Evolutionary conservation across 1,284 basidiomycete genomes (phyloP), one percentile per base, ranked within the genome.

Genomic region (Ceratobasidium sp.): DNA sequence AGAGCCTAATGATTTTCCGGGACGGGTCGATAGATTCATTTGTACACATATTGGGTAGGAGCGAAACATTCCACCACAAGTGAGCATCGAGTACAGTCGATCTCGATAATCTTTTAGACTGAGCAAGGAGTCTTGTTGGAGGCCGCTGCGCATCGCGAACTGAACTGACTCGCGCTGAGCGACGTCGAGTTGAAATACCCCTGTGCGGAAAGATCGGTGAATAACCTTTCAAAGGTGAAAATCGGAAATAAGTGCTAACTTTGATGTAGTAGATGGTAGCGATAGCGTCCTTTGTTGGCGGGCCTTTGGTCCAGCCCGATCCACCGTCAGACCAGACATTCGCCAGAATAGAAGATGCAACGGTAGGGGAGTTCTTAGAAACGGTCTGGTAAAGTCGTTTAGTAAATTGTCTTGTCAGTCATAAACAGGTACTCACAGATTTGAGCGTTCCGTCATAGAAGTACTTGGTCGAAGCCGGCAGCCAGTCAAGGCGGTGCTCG

Each of bases 401-500:
- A 46, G 38, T 10, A 60, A n/a, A 3, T 35, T 3, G 41, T 33
- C 44, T 16, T 50, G 33, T 20, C 23, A 12, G 20, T 14, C 14
- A 23, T 1, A 3, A n/a, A 52, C 1, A 8, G 5, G 7, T 3
- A 74, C 73, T 35, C 52, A 79, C 77, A 18, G 46, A 38, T 20
- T 77, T 80, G 33, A 70, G 68, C 10, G 60, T 35, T 48, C 77
- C 78, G 62, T 81, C 77, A 52, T 78, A 78, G 69, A 76, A 81
- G 54, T 76, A 81, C 23, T 76, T 76, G 23, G 69, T 77, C 38
- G 62, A 20, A 20, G 41, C 67, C 16, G 78, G 80, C 8, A 78
- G 46, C 80, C 80, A 81, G 59, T 81, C 80, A 71, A 81, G 75
- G 8, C 80, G 78, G 60, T 81, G 80, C 46, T 81, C 77, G n/a